phyloP scores from a whole-genome alignment of 352 stramenopile genomes.

The Discostella stelligera region DNA sequence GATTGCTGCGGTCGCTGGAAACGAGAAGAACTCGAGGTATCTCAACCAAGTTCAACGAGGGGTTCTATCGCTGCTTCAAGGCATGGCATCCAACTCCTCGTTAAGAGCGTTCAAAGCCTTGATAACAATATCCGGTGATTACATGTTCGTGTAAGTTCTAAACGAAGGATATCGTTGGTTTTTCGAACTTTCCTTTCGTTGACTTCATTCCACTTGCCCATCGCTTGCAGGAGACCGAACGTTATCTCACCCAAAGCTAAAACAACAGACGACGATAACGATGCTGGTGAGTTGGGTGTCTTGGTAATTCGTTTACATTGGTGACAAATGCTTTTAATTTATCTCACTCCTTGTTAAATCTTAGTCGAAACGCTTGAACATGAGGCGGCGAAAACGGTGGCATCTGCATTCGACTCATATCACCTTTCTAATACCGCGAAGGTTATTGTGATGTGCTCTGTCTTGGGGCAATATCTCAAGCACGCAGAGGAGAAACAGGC shows the following conservation, averaged over 20 bases:
- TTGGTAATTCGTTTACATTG: neutral
- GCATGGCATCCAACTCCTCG: slow-evolving; percentile 73
- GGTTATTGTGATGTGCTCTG: slow-evolving; percentile 57
- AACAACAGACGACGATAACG: slow-evolving; percentile 22
- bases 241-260: slow-evolving; percentile 19
- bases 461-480: slow-evolving; percentile 53
- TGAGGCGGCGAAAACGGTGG: slow-evolving; percentile 51
- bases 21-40: slow-evolving; percentile 58
- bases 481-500: slow-evolving; percentile 11
- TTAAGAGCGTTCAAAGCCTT: slow-evolving; percentile 61
- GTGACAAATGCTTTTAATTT: neutral
- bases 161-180: neutral
- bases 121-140: slow-evolving; percentile 53
- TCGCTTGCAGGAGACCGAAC: slow-evolving; percentile 25
- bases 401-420: slow-evolving; percentile 51
- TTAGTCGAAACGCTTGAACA: slow-evolving; percentile 53
- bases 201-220: neutral
- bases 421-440: slow-evolving; percentile 48
- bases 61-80: slow-evolving; percentile 70
- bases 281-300: slow-evolving; percentile 21
- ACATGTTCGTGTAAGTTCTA: slow-evolving; percentile 53
- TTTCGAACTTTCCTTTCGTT: slow-evolving; percentile 8
- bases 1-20: slow-evolving; percentile 50
- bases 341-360: slow-evolving; percentile 8
- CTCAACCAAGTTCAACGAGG: slow-evolving; percentile 77